Base-by-base conservation (phyloP, 768 basidiomycete species). In the Macrolepiota fuliginosa region DNA sequence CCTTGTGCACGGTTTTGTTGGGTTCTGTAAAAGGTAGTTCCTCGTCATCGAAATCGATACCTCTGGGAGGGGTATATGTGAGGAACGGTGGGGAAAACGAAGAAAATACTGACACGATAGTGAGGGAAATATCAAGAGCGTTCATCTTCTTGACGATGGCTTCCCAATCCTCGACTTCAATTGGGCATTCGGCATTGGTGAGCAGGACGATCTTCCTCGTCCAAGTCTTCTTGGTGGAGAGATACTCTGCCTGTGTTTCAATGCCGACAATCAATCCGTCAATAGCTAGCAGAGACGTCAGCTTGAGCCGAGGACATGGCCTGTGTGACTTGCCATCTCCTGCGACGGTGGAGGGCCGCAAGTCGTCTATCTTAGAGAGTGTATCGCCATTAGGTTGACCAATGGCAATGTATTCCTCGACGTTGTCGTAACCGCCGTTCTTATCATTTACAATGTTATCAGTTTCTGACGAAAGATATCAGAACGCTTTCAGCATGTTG, bases 181-280 rank as follows among this genome's bases (percentile, higher is more conserved):
- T 84, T 2, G 84, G 85, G 39, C 79, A 84, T 73, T 91, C 87
- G 66, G 89, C 96, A 67, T 98, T 94, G 0, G 96, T 98, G 19
- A 98, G 71, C 15, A 98, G 67, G 39, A 90, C 80, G 2, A 96
- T 78, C 75, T 90, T 95, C 56, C 92, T 84, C 1, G 90, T 91
- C 93, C 93, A 96, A 0, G 88, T 85, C 67, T 83, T 85, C 74
- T 93, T 97, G 22, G 74, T 84, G 32, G 71, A 79, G 37, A 95
- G 79, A 67, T 91, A 84, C 1, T 73, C 68, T 36, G 83, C 80
- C 67, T 98, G 89, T 2, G 91, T 89, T 71, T 96, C 89, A 54
- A 94, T 81, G 2, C 82, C 92, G 9, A 97, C 93, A 63, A 97
- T 89, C 32, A 98, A 73, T 4, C 89, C 94, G 66, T 96, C 94